Percentiles rank a stretch among this genome's conserved stretches.
Evolutionary conservation across 345 rosid genomes (phyloP).

Genomic region (Salix caprea): DNA sequence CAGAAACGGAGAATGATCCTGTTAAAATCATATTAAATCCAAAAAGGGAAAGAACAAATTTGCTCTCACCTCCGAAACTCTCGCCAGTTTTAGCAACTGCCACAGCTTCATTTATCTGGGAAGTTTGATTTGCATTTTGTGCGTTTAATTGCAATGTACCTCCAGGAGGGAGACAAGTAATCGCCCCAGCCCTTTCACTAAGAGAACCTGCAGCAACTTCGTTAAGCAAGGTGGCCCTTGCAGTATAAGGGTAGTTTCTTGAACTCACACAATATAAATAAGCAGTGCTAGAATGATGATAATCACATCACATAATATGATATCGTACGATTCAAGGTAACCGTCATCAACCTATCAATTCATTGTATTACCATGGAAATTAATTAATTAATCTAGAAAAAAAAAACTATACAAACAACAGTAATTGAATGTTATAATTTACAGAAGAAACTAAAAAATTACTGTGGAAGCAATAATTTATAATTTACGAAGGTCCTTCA

Average conservation of each 20-base stretch:
- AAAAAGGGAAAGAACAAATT: neutral
- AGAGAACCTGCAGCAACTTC: slow-evolving; percentile 19
- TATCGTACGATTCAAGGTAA: neutral
- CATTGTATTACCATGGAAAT: neutral
- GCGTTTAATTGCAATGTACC: neutral
- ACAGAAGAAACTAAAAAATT: too few species aligned
- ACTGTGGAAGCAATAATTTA: neutral
- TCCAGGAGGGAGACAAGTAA: neutral
- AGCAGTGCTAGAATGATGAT: neutral
- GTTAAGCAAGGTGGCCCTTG: neutral
- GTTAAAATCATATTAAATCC: neutral
- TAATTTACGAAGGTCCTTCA: neutral
- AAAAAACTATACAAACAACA: too few species aligned
- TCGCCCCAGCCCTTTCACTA: neutral
- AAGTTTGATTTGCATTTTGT: neutral
- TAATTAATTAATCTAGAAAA: too few species aligned
- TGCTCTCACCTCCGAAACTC: neutral
- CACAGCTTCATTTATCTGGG: slow-evolving; percentile 7
- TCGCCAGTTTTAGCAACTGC: slow-evolving; percentile 2
- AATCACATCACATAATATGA: neutral
- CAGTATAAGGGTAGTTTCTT: neutral
- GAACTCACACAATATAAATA: neutral
- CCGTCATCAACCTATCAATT: neutral
- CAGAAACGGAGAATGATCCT: neutral
- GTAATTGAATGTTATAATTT: too few species aligned